These are phyloP conservation scores for Thielaviopsis cerberus DNA, from an alignment of 2,329 filamentous ascomycete genomes.

Conservation along the genomic window DNA sequence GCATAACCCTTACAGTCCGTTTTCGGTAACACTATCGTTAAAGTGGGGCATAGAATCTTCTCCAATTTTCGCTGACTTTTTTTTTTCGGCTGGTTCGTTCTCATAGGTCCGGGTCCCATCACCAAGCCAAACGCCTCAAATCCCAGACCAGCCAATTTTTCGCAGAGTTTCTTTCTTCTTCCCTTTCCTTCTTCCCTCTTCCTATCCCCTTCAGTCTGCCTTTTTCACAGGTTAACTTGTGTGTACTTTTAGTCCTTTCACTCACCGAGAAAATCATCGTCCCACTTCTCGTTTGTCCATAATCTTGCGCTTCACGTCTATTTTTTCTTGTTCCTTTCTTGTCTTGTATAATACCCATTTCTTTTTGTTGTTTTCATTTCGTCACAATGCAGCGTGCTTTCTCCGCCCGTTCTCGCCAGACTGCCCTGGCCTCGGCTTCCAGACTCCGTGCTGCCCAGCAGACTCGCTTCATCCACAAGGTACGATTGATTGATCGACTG, in stretches of 20 bases:
- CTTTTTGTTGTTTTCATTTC: conserved; percentile 17
- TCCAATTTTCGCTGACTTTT: conserved; percentile 12
- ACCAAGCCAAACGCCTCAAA: background rate
- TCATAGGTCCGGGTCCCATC: background rate
- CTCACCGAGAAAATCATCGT: conserved; percentile 9
- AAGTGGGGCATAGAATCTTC: conserved; percentile 13
- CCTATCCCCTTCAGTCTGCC: background rate
- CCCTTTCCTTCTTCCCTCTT: background rate
- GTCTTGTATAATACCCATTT: conserved; percentile 11
- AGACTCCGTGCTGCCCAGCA: conserved; percentile 57
- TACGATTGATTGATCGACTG: conserved; percentile 23
- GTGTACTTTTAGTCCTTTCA: conserved; percentile 2
- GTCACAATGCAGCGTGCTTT: conserved; percentile 87
- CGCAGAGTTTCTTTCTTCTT: background rate
- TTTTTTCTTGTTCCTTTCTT: conserved; percentile 15
- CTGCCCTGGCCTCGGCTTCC: conserved; percentile 54
- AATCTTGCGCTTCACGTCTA: conserved; percentile 5
- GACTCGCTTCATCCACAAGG: conserved; percentile 94
- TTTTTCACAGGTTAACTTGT: background rate
- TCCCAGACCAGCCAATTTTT: background rate
- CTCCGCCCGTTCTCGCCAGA: conserved; percentile 60
- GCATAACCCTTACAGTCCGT: background rate
- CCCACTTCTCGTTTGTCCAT: conserved; percentile 5
- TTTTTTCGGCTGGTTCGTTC: background rate
- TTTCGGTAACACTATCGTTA: background rate